Conservation (phyloP, 1,284 basidiomycete genomes). For the Microbotryum silenes-acaulis region DNA sequence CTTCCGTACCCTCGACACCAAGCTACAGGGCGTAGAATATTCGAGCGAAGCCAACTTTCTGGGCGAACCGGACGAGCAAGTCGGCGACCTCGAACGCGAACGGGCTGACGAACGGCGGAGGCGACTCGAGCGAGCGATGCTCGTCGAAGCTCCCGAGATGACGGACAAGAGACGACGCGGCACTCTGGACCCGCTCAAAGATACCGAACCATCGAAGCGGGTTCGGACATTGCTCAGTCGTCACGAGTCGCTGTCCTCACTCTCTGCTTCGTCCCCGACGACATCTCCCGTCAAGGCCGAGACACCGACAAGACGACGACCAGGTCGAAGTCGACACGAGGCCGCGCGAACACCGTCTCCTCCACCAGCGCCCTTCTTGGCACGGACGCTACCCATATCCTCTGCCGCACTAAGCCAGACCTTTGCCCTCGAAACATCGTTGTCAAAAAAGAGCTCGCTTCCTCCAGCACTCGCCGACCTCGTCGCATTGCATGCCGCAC, state of each 20-base stretch:
- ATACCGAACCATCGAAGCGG: too few species aligned
- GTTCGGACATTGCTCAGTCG: too few species aligned
- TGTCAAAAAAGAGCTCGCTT: neutral
- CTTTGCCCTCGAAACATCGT: neutral
- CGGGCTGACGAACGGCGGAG: slow-evolving; percentile 8
- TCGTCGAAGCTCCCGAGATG: neutral
- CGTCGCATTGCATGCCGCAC: slow-evolving; percentile 19
- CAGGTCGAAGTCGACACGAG: too few species aligned
- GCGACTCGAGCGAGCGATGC: slow-evolving; percentile 17
- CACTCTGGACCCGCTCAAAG: too few species aligned
- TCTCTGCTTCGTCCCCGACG: too few species aligned
- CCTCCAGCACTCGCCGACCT: slow-evolving; percentile 18
- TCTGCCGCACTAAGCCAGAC: slow-evolving; percentile 4
- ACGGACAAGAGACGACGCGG: too few species aligned
- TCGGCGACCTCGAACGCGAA: slow-evolving; percentile 16
- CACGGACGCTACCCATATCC: slow-evolving; percentile 10
- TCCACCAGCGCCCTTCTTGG: neutral
- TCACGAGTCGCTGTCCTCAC: too few species aligned
- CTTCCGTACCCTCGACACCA: slow-evolving; percentile 20
- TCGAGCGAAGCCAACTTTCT: slow-evolving; percentile 18
- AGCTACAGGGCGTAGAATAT: slow-evolving; percentile 7
- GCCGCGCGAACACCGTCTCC: slow-evolving; percentile 8
- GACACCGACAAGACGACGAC: too few species aligned
- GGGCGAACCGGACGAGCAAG: slow-evolving; percentile 19
- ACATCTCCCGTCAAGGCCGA: too few species aligned